A percentile compares a stretch with the other conserved stretches of the same genome.
These are phyloP conservation scores for Casaregolazyma suthepensis DNA, from an alignment of 1,139 yeast genomes.

Conservation along the genomic window DNA sequence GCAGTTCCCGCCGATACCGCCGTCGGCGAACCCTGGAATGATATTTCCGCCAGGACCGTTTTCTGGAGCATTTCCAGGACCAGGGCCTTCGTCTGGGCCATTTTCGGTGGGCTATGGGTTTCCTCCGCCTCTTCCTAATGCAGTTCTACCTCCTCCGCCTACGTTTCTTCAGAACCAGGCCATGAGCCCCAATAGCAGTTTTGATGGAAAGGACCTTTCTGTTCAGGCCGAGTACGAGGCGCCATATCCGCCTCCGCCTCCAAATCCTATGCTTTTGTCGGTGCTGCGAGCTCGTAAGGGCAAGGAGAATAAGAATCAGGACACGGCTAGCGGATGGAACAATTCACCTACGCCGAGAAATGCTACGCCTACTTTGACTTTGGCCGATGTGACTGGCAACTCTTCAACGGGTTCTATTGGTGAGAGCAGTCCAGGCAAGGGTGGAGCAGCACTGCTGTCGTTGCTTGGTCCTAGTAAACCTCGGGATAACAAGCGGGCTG, in stretches of 20 bases:
- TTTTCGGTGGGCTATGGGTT: neutral
- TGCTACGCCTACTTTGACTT: neutral
- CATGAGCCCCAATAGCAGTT: slow-evolving; percentile 4
- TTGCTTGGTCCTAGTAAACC: neutral
- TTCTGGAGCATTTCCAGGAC: neutral
- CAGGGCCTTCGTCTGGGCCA: neutral
- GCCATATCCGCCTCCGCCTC: slow-evolving; percentile 28
- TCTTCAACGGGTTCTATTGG: neutral
- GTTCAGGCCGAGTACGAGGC: slow-evolving; percentile 4
- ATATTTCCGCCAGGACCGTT: slow-evolving; percentile 5
- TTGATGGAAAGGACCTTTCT: neutral
- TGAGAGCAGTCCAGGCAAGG: neutral
- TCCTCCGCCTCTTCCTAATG: slow-evolving; percentile 17
- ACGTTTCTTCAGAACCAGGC: slow-evolving; percentile 16
- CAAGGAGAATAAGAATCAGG: slow-evolving; percentile 6
- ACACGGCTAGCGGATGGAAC: neutral
- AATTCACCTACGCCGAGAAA: neutral
- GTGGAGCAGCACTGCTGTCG: slow-evolving; percentile 3
- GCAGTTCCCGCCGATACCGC: slow-evolving; percentile 17
- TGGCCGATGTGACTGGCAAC: neutral
- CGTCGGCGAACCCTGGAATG: slow-evolving; percentile 6
- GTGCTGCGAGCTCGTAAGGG: slow-evolving; percentile 22
- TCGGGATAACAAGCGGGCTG: too few species aligned
- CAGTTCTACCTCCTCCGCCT: slow-evolving; percentile 19
- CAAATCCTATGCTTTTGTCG: slow-evolving; percentile 26